Evolutionary conservation across 2,329 filamentous ascomycete genomes (phyloP).

Genomic region (Leptographium radiaticola): DNA sequence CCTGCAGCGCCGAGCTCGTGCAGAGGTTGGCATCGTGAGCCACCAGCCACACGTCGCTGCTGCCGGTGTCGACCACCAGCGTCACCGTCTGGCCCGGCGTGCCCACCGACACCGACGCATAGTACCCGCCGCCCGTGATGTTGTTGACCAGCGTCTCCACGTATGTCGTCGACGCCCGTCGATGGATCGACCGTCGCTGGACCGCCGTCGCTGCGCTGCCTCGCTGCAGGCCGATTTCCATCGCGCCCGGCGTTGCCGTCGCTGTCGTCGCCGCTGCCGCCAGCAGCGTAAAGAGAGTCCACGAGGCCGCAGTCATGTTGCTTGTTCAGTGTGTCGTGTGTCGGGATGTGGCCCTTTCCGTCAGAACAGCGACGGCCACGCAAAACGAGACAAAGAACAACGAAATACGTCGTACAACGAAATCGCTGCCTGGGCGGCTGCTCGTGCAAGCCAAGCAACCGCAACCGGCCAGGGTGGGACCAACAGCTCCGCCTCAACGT

Average conservation of each 20-base stretch:
- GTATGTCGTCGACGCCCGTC: conserved; percentile 15
- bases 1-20: conserved; percentile 21
- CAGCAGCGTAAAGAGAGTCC: background rate
- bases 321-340: too few relatives aligned
- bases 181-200: conserved; percentile 9
- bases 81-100: conserved; percentile 41
- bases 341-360: too few relatives aligned
- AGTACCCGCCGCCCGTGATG: conserved; percentile 41
- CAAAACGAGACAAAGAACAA: too few relatives aligned
- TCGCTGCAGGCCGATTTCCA: conserved; percentile 12
- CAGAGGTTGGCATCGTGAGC: conserved; percentile 25
- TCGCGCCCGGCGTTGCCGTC: conserved; percentile 8
- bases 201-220: conserved; percentile 7
- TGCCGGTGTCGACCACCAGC: conserved; percentile 49
- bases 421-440: too few relatives aligned
- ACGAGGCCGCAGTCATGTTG: background rate
- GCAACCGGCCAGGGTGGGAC: too few relatives aligned
- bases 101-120: conserved; percentile 42
- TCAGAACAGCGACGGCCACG: too few relatives aligned
- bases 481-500: too few relatives aligned
- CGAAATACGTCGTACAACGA: too few relatives aligned
- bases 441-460: too few relatives aligned
- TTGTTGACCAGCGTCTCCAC: conserved; percentile 36
- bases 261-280: background rate
- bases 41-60: conserved; percentile 49